These are phyloP conservation scores for Metarhizium humberi DNA, from an alignment of 2,329 filamentous ascomycete species.

Conservation along the genomic window DNA sequence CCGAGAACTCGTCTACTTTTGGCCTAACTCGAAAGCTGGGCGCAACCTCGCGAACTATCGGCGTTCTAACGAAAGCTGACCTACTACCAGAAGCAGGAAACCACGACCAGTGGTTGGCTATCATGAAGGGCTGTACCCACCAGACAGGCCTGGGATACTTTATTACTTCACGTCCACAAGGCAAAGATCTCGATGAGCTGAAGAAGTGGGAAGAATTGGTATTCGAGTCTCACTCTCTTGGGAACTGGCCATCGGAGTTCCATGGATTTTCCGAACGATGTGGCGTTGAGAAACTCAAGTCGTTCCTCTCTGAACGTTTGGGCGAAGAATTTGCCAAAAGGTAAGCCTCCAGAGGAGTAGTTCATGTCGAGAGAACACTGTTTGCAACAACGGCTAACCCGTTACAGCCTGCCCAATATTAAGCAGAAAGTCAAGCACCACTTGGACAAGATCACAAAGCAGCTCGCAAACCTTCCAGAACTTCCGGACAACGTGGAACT, in stretches of 20 bases:
- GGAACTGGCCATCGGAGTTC: constrained; percentile 41
- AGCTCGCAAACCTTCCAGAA: constrained; percentile 54
- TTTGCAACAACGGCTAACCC: constrained; percentile 9
- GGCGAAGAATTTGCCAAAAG: constrained; percentile 44
- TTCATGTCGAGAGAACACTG: background rate
- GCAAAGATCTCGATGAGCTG: constrained; percentile 42
- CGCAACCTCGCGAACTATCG: constrained; percentile 53
- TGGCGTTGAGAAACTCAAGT: constrained; percentile 43
- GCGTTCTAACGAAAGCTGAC: constrained; percentile 81
- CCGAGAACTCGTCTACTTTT: constrained; percentile 65
- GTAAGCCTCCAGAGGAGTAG: constrained; percentile 18
- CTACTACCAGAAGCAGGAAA: constrained; percentile 46
- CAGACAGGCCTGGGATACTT: constrained; percentile 67
- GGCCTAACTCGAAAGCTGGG: constrained; percentile 49
- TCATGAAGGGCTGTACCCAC: constrained; percentile 55
- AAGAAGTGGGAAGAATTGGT: constrained; percentile 42
- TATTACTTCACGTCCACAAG: constrained; percentile 59
- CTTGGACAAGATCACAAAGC: constrained; percentile 39
- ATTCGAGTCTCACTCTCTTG: constrained; percentile 31
- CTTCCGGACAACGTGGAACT: constrained; percentile 59
- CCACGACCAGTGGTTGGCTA: constrained; percentile 47
- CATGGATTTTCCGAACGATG: constrained; percentile 36
- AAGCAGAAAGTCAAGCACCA: constrained; percentile 40
- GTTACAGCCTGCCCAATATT: constrained; percentile 39
- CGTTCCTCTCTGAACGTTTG: constrained; percentile 42